Percentiles rank a stretch among this genome's conserved stretches.
These are phyloP conservation scores for Lodderomyces oxycetoniae DNA, from an alignment of 1,139 yeast genomes.

Conservation along the genomic window DNA sequence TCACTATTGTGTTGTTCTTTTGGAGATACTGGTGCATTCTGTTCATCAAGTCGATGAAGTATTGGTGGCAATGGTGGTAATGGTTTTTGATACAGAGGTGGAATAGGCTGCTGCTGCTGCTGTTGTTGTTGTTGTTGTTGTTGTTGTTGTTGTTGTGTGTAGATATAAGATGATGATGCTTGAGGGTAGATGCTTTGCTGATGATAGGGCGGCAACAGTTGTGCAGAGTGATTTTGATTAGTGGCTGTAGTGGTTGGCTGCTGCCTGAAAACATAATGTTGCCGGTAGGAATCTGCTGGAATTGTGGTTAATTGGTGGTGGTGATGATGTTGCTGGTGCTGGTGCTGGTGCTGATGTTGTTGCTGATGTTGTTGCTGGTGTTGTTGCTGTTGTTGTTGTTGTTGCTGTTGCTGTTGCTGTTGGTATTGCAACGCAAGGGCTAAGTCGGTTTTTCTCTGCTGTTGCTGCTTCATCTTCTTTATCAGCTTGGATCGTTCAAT, in stretches of 20 bases:
- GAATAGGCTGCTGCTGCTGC: conserved; percentile 4
- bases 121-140: conserved; percentile 4
- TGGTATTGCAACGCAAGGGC: conserved; percentile 4
- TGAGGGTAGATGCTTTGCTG: conserved; percentile 5
- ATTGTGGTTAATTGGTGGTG: conserved; percentile 2
- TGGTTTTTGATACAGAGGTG: conserved; percentile 9
- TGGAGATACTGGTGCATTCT: conserved; percentile 1
- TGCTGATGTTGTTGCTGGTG: conserved; percentile 8
- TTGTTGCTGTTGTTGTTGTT: conserved; percentile 1
- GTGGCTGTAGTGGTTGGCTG: conserved; percentile 6
- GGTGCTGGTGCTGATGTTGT: conserved; percentile 5
- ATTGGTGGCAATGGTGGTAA: conserved; percentile 14
- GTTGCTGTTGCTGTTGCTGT: conserved; percentile 7
- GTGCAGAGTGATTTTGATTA: conserved; percentile 4
- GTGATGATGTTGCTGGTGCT: conserved; percentile 7
- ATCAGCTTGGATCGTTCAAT: conserved; percentile 10
- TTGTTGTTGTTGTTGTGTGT: conserved; percentile 7
- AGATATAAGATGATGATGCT: conserved; percentile 3
- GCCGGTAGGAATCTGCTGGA: too few species aligned
- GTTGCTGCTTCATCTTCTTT: conserved; percentile 10
- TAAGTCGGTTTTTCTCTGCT: conserved; percentile 6
- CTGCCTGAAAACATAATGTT: conserved; percentile 2
- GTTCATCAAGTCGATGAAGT: conserved; percentile 5
- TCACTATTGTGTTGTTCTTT: background rate
- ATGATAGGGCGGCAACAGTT: conserved; percentile 8